Conservation (phyloP, 257 asterid genomes). For the Buddleja alternifolia region DNA sequence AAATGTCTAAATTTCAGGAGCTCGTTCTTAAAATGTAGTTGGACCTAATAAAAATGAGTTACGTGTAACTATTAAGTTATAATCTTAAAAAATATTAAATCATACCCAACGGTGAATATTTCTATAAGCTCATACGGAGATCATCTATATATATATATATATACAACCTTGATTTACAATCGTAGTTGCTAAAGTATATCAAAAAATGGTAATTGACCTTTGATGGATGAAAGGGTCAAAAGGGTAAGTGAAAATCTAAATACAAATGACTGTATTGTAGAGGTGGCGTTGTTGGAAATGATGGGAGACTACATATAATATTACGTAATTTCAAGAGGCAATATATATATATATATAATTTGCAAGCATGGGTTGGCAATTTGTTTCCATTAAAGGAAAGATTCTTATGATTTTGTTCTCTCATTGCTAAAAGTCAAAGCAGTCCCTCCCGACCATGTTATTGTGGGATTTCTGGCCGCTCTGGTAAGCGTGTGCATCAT, state of each 20-base stretch:
- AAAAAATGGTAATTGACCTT: slow-evolving; percentile 26
- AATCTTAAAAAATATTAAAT: no score
- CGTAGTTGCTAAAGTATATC: no score
- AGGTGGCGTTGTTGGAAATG: slow-evolving; percentile 32
- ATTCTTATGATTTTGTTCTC: slow-evolving; percentile 35
- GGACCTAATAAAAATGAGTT: no score
- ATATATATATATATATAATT: neutral
- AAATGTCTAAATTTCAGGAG: no score
- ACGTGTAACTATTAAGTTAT: no score
- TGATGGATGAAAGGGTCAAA: slow-evolving; percentile 31
- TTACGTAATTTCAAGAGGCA: neutral
- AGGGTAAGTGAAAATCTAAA: neutral
- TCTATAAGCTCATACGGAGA: no score
- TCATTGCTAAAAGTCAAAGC: slow-evolving; percentile 32
- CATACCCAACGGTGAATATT: no score
- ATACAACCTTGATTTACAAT: no score
- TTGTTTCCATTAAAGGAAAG: slow-evolving; percentile 65
- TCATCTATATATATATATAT: no score
- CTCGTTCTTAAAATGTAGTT: no score
- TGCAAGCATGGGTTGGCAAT: slow-evolving; percentile 32
- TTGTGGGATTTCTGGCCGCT: slow-evolving; percentile 31
- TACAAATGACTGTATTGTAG: neutral
- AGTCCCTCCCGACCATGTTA: slow-evolving; percentile 37
- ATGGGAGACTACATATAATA: slow-evolving; percentile 35
- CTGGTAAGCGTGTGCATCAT: slow-evolving; percentile 52